Base-by-base conservation (phyloP, 176 grass and related monocot genomes). In the Dendrocalamus sinicus region DNA sequence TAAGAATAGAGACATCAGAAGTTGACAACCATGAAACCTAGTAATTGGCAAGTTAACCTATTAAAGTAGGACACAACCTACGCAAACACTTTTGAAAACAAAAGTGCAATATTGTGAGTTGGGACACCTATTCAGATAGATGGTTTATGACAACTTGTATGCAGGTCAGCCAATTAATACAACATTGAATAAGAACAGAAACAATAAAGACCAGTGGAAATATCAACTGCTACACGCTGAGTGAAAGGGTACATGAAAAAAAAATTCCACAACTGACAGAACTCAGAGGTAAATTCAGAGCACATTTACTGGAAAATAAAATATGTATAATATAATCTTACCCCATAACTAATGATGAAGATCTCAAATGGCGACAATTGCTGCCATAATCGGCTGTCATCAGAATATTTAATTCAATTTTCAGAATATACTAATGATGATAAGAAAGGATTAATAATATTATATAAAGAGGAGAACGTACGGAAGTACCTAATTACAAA, bases 331-430 rank as follows among this genome's bases (percentile, higher is more conserved):
- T 70, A 62, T n/a, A 78, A 83, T 91, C 88, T 92, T 94, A 98
- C 91, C 86, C 96, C 93, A 75, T 98, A 98, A 81, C 91, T 94
- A 78, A 98, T 90, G 82, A 98, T 93, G 75, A 98, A 95, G 73
- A 98, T 88, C 86, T 95, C 91, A 82, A 98, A 92, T 0, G 93
- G 89, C 10, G 91, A 84, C 76, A 98, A 91, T 37, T 95, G 89
- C 81, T 80, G 81, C 96, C 96, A 95, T 63, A 91, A 75, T 50
- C 91, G 93, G 86, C 96, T 95, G 91, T 55, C 37, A 72, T 75
- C 37, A 83, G 80, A 85, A 70, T 72, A 89, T 72, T 80, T 20
- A 47, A 79, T 74, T 58, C 26, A 87, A 83, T 67, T 13, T 74
- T 83, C 17, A 74, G 20, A 87, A 60, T 28, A 53, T 6, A 74